These are phyloP conservation scores for Megacollybia marginata DNA, from an alignment of 768 basidiomycete genomes.

Conservation along the genomic window DNA sequence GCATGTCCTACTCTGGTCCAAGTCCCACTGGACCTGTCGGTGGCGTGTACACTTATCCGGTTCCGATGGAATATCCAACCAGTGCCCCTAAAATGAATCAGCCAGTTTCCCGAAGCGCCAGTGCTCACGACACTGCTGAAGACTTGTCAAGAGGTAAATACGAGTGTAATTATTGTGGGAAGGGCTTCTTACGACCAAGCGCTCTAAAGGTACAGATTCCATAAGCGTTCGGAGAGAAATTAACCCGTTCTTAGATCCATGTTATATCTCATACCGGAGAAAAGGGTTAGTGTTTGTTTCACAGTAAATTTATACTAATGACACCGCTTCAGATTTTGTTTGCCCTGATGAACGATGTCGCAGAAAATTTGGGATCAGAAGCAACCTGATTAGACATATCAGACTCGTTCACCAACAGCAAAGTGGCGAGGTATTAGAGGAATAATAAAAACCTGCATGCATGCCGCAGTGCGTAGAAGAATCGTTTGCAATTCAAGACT, in stretches of 20 bases:
- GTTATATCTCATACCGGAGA: constrained; percentile 53
- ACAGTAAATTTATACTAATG: constrained; percentile 1
- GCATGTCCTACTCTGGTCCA: neutral
- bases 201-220: constrained; percentile 40
- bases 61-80: too few relatives aligned
- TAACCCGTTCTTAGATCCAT: constrained; percentile 35
- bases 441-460: too few relatives aligned
- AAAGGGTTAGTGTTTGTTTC: constrained; percentile 34
- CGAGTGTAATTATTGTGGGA: constrained; percentile 47
- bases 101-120: neutral
- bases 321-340: constrained; percentile 35
- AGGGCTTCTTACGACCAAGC: constrained; percentile 50
- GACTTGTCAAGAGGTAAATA: constrained; percentile 23
- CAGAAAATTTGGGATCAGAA: constrained; percentile 51
- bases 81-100: too few relatives aligned
- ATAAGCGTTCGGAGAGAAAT: neutral
- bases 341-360: constrained; percentile 49
- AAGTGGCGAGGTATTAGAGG: too few relatives aligned
- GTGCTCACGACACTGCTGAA: neutral
- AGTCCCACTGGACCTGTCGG: too few relatives aligned
- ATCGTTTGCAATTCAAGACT: too few relatives aligned
- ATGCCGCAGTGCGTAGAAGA: too few relatives aligned
- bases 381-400: constrained; percentile 55
- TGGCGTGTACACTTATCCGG: too few relatives aligned
- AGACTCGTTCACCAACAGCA: constrained; percentile 35